These are phyloP conservation scores for Blastomyces gilchristii DNA, from an alignment of 2,329 filamentous ascomycete genomes.

Conservation along the genomic window DNA sequence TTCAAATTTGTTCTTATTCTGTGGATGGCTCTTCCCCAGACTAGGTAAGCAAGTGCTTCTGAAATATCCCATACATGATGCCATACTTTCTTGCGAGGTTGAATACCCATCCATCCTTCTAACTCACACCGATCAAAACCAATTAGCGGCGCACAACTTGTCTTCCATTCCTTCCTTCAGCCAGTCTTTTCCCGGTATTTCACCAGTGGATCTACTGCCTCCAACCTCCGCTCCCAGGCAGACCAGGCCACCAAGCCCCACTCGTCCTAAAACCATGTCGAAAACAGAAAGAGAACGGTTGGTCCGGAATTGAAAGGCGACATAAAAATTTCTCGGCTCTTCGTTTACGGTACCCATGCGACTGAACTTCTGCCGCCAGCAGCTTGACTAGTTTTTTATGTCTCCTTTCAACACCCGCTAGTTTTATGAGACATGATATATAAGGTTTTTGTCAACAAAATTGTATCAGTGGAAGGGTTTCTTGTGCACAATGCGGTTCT, in stretches of 20 bases:
- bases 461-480: not conserved
- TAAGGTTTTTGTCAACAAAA: conserved; percentile 4
- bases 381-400: conserved; percentile 1
- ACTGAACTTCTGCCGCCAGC: not conserved
- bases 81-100: not conserved
- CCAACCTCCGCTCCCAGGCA: conserved; percentile 80
- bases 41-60: conserved; percentile 57
- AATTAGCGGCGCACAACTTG: conserved; percentile 75
- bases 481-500: not conserved
- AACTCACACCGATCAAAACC: not conserved
- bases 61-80: not conserved
- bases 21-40: conserved; percentile 94
- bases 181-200: conserved; percentile 93
- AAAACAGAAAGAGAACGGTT: not conserved
- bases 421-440: conserved; percentile 8
- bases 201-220: conserved; percentile 61
- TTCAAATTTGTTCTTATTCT: conserved; percentile 98
- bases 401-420: conserved; percentile 1
- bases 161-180: conserved; percentile 93
- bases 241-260: conserved; percentile 55
- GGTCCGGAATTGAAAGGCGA: not conserved
- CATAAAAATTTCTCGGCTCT: not conserved
- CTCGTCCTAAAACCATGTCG: conserved; percentile 44
- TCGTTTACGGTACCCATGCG: not conserved
- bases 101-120: conserved; percentile 4